A percentile compares a stretch with the other conserved stretches of the same genome.
Conservation (phyloP, 2,329 filamentous ascomycete genomes). For the Aureobasidium namibiae region DNA sequence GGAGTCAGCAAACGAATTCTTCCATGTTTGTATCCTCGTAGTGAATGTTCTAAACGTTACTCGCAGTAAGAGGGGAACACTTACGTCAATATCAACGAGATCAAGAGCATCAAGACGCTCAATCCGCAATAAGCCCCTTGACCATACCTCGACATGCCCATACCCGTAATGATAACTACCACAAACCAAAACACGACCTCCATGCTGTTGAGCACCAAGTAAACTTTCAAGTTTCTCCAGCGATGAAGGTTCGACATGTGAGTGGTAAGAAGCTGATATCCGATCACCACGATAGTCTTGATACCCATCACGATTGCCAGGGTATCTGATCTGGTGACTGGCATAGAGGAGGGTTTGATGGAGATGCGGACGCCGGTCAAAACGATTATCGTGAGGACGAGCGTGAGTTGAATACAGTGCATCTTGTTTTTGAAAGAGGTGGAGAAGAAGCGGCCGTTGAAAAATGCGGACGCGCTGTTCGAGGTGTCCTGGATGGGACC, state of each 20-base stretch:
- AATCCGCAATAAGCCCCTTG: neutral
- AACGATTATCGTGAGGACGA: neutral
- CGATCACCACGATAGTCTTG: constrained; percentile 35
- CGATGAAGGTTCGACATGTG: constrained; percentile 26
- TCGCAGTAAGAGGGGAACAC: too few relatives aligned
- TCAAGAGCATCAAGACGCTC: neutral
- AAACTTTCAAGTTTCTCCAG: constrained; percentile 35
- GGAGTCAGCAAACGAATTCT: too few relatives aligned
- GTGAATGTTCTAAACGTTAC: too few relatives aligned
- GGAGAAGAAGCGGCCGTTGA: neutral
- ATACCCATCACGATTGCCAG: neutral
- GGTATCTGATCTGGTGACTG: neutral
- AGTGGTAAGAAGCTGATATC: constrained; percentile 34
- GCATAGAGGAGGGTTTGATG: neutral
- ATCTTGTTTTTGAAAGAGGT: neutral
- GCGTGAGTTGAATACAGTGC: neutral
- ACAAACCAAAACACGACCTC: constrained; percentile 38
- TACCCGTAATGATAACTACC: constrained; percentile 24
- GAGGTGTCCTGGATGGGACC: too few relatives aligned
- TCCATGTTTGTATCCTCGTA: too few relatives aligned
- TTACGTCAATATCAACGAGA: neutral
- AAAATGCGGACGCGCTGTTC: neutral
- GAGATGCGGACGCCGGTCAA: neutral
- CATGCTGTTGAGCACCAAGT: constrained; percentile 33
- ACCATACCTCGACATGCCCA: neutral